Evolutionary conservation across 169 alveolate species (phyloP).

Genomic region (Cystoisospora suis): DNA sequence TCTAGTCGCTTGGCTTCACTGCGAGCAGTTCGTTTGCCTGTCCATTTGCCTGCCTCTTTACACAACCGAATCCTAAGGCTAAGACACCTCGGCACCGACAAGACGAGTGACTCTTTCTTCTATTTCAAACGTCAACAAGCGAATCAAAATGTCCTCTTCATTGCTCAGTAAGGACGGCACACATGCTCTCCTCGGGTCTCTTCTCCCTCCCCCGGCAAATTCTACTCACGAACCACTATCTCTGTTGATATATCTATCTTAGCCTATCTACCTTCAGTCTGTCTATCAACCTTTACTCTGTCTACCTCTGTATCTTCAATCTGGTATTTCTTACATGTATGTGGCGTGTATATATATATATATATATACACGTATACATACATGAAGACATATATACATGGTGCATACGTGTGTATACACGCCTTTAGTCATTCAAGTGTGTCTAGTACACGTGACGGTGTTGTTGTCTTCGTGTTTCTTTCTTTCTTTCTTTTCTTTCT

Average conservation of each 20-base stretch:
- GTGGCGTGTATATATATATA: neutral
- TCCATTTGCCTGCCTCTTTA: conserved; percentile 78
- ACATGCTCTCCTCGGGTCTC: too few relatives aligned
- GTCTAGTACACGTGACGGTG: too few relatives aligned
- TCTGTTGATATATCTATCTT: too few relatives aligned
- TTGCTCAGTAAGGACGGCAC: conserved; percentile 69
- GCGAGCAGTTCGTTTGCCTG: conserved; percentile 73
- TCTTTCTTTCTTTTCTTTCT: too few relatives aligned
- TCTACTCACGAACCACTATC: too few relatives aligned
- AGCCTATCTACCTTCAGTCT: neutral
- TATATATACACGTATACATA: neutral
- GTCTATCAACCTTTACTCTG: neutral
- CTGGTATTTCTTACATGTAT: too few relatives aligned
- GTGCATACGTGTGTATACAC: neutral
- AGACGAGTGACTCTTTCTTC: conserved; percentile 76
- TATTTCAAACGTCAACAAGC: conserved; percentile 76
- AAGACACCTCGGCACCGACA: conserved; percentile 79
- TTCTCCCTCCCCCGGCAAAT: too few relatives aligned
- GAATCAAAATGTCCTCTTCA: conserved; percentile 66
- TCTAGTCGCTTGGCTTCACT: conserved; percentile 59
- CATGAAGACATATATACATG: neutral
- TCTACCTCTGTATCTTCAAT: too few relatives aligned
- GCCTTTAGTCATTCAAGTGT: neutral
- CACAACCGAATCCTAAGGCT: conserved; percentile 78
- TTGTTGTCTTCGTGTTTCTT: too few relatives aligned